Conservation (phyloP, 2,329 filamentous ascomycete genomes). For the Xylariaceae sp. region DNA sequence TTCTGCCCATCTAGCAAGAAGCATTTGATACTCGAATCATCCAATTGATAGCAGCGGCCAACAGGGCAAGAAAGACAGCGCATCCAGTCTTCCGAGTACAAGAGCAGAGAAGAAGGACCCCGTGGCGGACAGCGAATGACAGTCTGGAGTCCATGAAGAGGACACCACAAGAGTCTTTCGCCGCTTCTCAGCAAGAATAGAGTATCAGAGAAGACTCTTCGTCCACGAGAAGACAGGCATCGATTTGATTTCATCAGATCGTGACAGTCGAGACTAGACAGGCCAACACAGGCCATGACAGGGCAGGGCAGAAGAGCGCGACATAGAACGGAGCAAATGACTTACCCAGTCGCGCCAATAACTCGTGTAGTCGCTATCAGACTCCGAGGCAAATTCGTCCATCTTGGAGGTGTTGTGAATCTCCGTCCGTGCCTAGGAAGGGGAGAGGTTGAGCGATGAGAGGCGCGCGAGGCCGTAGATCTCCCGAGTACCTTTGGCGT, state of each 20-base stretch:
- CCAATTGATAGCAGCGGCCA: background rate
- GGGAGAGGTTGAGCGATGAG: slow-evolving; percentile 1
- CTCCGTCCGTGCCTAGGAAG: background rate
- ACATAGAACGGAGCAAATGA: slow-evolving; percentile 27
- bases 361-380: slow-evolving; percentile 97
- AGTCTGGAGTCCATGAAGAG: background rate
- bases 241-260: background rate
- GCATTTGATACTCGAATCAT: background rate
- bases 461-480: background rate
- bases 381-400: slow-evolving; percentile 98
- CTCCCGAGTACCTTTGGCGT: background rate
- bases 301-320: background rate
- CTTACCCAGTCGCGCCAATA: slow-evolving; percentile 99
- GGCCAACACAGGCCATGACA: background rate
- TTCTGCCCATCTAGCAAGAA: background rate
- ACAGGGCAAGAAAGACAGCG: background rate
- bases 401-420: slow-evolving; percentile 45
- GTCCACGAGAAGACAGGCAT: background rate
- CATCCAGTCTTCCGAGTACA: too few relatives aligned
- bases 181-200: background rate
- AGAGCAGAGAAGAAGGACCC: too few relatives aligned
- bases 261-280: background rate
- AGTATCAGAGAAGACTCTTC: background rate
- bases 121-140: too few relatives aligned
- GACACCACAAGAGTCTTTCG: background rate